phyloP scores from a whole-genome alignment of 805 yeast genomes.

The Kodamaea restingae region DNA sequence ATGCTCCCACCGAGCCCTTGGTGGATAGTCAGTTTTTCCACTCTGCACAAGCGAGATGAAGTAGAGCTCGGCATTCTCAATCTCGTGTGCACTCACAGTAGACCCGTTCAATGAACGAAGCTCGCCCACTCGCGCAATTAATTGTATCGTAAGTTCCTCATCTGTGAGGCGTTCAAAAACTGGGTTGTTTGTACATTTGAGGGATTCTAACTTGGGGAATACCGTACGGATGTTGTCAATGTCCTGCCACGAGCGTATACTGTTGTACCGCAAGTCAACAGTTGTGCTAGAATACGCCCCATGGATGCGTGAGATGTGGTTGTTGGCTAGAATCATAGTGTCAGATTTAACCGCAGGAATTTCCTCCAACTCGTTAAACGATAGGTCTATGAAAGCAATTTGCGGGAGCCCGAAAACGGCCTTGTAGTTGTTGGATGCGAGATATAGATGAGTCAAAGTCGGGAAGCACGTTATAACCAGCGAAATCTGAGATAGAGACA shows the following conservation, averaged over 20 bases:
- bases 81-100: constrained; percentile 39
- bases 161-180: constrained; percentile 28
- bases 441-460: constrained; percentile 24
- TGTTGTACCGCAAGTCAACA: constrained; percentile 53
- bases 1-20: constrained; percentile 36
- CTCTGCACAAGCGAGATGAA: constrained; percentile 50
- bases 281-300: neutral
- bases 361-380: constrained; percentile 38
- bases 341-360: constrained; percentile 21
- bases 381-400: constrained; percentile 19
- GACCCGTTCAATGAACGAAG: constrained; percentile 57
- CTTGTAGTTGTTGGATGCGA: constrained; percentile 33
- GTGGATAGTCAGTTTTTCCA: constrained; percentile 18
- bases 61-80: constrained; percentile 65
- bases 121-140: constrained; percentile 43
- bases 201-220: constrained; percentile 41
- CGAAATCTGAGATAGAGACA: constrained; percentile 15
- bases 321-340: constrained; percentile 33
- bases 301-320: constrained; percentile 21
- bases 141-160: constrained; percentile 31
- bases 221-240: constrained; percentile 39
- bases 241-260: constrained; percentile 42
- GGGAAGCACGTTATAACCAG: constrained; percentile 34
- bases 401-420: neutral
- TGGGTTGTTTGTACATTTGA: constrained; percentile 55